These are phyloP conservation scores for Chytriomyces hyalinus DNA, from an alignment of 192 early-diverging fungal species.

Conservation along the genomic window DNA sequence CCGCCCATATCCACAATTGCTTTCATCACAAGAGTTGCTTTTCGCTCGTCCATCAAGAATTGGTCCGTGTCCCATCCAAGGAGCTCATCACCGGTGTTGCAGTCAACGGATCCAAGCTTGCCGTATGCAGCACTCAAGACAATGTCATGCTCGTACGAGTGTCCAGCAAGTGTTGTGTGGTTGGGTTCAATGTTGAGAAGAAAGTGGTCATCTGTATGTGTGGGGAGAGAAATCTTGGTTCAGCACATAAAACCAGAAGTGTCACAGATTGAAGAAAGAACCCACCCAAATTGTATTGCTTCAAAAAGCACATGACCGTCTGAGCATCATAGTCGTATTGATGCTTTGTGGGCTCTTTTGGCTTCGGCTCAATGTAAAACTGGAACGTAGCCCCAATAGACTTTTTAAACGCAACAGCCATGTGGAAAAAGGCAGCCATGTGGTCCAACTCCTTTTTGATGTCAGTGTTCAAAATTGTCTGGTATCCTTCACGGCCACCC, in stretches of 20 bases:
- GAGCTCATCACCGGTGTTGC: conserved; percentile 45
- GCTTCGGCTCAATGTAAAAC: conserved; percentile 49
- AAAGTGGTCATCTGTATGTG: conserved; percentile 40
- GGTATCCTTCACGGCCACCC: conserved; percentile 50
- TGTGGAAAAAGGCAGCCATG: conserved; percentile 46
- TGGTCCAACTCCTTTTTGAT: conserved; percentile 42
- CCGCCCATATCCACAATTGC: conserved; percentile 47
- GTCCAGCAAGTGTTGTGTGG: conserved; percentile 50
- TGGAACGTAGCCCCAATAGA: conserved; percentile 35
- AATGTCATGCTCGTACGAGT: conserved; percentile 48
- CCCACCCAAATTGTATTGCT: conserved; percentile 19
- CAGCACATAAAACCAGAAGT: background rate
- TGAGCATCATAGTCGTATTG: conserved; percentile 49
- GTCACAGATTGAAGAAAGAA: background rate
- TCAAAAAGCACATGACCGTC: conserved; percentile 46
- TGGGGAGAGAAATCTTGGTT: background rate
- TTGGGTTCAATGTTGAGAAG: conserved; percentile 48
- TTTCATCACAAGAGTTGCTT: conserved; percentile 47
- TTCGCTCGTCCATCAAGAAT: conserved; percentile 45
- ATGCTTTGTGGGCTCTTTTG: conserved; percentile 47
- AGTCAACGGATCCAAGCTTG: conserved; percentile 43
- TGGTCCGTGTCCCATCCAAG: conserved; percentile 53
- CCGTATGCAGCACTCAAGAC: conserved; percentile 30
- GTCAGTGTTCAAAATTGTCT: conserved; percentile 41
- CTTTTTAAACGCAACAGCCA: conserved; percentile 43